Base-by-base conservation (phyloP, 768 basidiomycete species). In the Strobilomyces echinocephalus region DNA sequence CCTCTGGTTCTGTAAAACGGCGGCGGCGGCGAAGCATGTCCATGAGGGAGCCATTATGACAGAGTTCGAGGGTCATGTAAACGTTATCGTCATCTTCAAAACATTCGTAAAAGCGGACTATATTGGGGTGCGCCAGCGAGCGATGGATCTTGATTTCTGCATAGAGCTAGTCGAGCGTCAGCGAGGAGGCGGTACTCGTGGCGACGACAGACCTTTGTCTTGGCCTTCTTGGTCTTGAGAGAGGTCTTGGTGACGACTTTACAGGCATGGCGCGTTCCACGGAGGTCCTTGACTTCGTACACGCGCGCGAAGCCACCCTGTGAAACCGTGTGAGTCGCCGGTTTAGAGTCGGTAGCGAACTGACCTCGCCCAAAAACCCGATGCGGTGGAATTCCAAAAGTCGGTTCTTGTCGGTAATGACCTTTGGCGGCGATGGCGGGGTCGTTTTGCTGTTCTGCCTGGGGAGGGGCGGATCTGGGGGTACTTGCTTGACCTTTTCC, bases 81-180 rank as follows among this genome's bases (percentile, higher is more conserved):
- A 99, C 95, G 68, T 97, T 94, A 50, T 91, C 85, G 11, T 84
- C 79, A 63, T 97, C 95, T 69, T 99, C 95, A 64, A 97, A 98
- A 70, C 94, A 95, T 59, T 97, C 93, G 48, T 86, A 78, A 69
- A 98, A 97, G 11, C 74, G 72, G 48, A 97, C 94, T 57, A 99
- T 91, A 70, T 99, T 95, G 16, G 93, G 90, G 62, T 98, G 95
- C 24, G 82, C 72, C 44, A 99, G 80, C 14, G 91, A 86, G 55
- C 87, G 84, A 71, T 99, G 95, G 45, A 99, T 92, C 77, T 95
- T 97, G 64, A 99, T 99, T 78, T 99, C 95, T 55, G 95, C 95
- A 65, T 94, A 99, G 43, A 99, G 82, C 95, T 97, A 52, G 33
- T 6, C 38, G 24, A 24, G 46, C 15, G 45, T 64, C 6, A 63